Base-by-base conservation (phyloP, 75 land plant species). In the Gnetum montanum region DNA sequence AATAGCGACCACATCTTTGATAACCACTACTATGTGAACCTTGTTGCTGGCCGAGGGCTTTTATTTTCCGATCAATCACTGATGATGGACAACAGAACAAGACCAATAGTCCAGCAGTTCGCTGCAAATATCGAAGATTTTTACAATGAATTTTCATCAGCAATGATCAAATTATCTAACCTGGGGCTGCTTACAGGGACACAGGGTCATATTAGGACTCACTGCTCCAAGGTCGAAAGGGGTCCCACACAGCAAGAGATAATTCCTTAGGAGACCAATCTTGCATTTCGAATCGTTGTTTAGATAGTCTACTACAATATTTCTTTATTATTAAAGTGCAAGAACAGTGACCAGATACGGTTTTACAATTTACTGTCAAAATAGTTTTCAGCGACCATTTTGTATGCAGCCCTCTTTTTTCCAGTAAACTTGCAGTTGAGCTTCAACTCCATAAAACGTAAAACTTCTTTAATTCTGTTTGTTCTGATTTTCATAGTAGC, bases 1-100 rank as follows among this genome's bases (percentile, higher is more conserved):
- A 67, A 68, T 3, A 71, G 74, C 53, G 68, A 47, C 63, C 61
- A 47, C 41, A 61, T 69, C 11, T 87, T 87, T 48, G 88, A 87
- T 38, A 51, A 71, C 23, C 35, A 43, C 35, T 87, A 87, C 63
- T 87, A 61, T 70, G 65, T 60, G 20, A 66, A 58, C 8, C 59
- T 87, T 8, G 12, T 50, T 15, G 59, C 74, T 45, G 70, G 81
- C 34, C 65, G 73, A 34, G 92, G 88, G 1, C 72, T 83, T 7
- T 77, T 87, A 57, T 64, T 61, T 2, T 70, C 74, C 3, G 92
- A 87, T 57, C 60, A 58, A 0, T 58, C 67, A 3, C 65, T 87
- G 7, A 71, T 77, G 12, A 8, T 45, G 6, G 72, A 79, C 38
- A 4, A 18, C 11, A 35, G 70, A 8, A 79, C 83, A 0, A 63